Evolutionary conservation across 1,139 yeast species (phyloP), one percentile per base, ranked within the genome.

Genomic region (Scheffersomyces stambukii): DNA sequence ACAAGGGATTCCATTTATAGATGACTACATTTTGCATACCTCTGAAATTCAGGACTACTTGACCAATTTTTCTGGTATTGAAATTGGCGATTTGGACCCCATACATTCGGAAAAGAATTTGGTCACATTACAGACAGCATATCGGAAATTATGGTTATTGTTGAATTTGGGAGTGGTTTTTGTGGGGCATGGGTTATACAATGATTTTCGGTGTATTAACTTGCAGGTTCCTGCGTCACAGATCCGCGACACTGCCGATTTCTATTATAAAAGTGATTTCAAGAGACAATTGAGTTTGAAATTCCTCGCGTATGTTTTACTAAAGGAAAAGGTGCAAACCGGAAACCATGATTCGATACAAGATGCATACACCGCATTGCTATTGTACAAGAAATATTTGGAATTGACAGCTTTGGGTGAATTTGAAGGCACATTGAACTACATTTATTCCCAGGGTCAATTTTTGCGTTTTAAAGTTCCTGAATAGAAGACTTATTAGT

Each of bases 281-380:
- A 81, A 67, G 55, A 58, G 99, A 36, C 82, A 79, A 38, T 64
- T 93, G 21, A 85, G 96, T n/a, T 69, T 93, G 43, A 82, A 91
- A 48, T 93, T 86, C 49, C 63, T 93, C 48, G 89, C 95, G 4
- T 89, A 86, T 68, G 77, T 77, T 17, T 64, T 91, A 29, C 64
- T 91, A 33, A 74, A 73, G 23, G 80, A 77, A 38, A 72, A 77
- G 28, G 95, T 93, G 13, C 98, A 93, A 54, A 78, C 77, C 3
- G 95, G 94, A 2, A 89, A 89, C 50, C 99, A 93, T 54, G 97
- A 93, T 52, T 89, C 97, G 1, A 86, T 91, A 25, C 98, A 93
- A 50, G 99, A 93, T 60, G 97, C 99, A 0, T 64, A 71, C 33
- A 81, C 93, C 8, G 98, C 99, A 0, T 67, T 93, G 42, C 57